phyloP scores from a whole-genome alignment of 2,329 filamentous ascomycete genomes.

The Fusarium torulosum region DNA sequence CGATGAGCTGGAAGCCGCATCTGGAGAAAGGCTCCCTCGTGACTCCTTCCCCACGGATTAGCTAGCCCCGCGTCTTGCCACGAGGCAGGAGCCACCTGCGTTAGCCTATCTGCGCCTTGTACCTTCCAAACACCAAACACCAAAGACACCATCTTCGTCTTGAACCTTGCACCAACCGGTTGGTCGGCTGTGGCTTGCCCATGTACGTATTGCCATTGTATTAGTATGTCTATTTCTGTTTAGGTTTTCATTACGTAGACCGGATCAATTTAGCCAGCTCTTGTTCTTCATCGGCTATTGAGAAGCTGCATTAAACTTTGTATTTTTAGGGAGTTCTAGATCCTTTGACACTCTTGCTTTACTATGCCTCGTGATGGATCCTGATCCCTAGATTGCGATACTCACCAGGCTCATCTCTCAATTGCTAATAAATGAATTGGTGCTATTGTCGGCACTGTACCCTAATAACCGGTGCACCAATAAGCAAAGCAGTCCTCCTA shows the following conservation, averaged over 20 bases:
- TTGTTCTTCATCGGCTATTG: constrained; percentile 1
- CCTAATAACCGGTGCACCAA: not conserved
- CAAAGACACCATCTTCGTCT: constrained; percentile 3
- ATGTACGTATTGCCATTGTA: not conserved
- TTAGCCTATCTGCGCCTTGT: constrained; percentile 16
- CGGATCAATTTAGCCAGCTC: constrained; percentile 19
- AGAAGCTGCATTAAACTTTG: not conserved
- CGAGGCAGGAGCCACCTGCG: constrained; percentile 30
- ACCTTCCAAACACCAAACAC: not conserved
- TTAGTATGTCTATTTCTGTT: not conserved
- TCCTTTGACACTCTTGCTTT: not conserved
- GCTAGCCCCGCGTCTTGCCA: constrained; percentile 11
- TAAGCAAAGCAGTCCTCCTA: not conserved
- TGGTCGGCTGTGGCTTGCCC: constrained; percentile 24
- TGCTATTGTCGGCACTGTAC: not conserved
- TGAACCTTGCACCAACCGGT: not conserved
- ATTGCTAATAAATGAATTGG: not conserved
- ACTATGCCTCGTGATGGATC: not conserved
- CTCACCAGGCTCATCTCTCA: too few species aligned
- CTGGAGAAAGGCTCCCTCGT: not conserved
- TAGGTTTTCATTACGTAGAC: not conserved
- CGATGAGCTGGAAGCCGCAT: too few species aligned
- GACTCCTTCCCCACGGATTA: not conserved
- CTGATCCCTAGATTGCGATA: not conserved
- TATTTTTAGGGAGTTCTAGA: not conserved